Percentiles rank a stretch among this genome's conserved stretches.
These are phyloP conservation scores for Solanum phureja DNA, from an alignment of 257 asterid genomes.

Conservation along the genomic window DNA sequence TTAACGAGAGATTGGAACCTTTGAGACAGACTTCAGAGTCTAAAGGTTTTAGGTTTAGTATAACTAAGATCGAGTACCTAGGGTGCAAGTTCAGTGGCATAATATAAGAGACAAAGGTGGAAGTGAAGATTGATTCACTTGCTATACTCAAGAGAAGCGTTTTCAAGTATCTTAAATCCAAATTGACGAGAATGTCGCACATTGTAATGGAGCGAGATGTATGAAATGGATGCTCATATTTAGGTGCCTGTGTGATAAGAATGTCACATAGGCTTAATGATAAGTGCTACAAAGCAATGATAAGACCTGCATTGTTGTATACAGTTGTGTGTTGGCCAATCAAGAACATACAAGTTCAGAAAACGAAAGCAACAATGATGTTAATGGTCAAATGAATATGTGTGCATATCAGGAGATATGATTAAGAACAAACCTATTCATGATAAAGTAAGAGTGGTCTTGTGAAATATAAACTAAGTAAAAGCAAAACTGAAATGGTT, in stretches of 20 bases:
- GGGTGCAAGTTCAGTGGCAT: background rate
- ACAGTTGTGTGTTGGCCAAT: background rate
- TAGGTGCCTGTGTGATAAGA: background rate
- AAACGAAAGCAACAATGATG: background rate
- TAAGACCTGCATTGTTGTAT: background rate
- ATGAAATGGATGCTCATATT: rapidly evolving
- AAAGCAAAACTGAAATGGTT: rapidly evolving
- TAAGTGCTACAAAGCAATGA: background rate
- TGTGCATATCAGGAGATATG: too few relatives aligned
- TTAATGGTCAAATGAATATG: background rate
- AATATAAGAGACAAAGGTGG: rapidly evolving
- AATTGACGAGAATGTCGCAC: background rate
- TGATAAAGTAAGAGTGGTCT: too few relatives aligned
- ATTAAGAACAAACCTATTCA: too few relatives aligned
- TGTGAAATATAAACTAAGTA: too few relatives aligned
- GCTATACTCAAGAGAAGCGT: background rate
- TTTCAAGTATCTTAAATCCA: too few relatives aligned
- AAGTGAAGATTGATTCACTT: background rate
- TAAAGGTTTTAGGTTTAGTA: background rate
- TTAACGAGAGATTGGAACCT: background rate
- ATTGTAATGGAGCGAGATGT: too few relatives aligned
- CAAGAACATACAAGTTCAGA: background rate
- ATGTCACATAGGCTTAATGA: background rate
- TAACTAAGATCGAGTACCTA: background rate
- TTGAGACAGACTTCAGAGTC: background rate